These are phyloP conservation scores for Quercus glauca DNA, from an alignment of 306 rosid genomes.

Conservation along the genomic window DNA sequence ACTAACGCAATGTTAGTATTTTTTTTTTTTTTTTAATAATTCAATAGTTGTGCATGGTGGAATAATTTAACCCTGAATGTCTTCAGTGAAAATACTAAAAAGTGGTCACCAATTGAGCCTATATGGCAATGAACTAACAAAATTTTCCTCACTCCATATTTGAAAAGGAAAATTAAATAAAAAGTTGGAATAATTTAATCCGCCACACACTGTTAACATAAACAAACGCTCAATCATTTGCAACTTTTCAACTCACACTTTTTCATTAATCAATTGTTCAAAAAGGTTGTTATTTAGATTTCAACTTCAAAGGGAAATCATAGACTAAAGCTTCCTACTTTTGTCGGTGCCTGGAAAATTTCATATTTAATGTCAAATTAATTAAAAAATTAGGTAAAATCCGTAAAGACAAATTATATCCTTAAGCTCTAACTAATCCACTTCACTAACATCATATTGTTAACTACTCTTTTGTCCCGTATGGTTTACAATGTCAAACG, in stretches of 20 bases:
- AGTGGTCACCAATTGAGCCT: too few species aligned
- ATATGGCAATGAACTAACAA: too few species aligned
- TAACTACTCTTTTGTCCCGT: conserved; percentile 40
- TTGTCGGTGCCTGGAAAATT: not conserved
- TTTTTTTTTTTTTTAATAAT: too few species aligned
- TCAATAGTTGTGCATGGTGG: too few species aligned
- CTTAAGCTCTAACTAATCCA: conserved; percentile 17
- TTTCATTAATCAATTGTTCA: not conserved
- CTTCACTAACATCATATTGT: not conserved
- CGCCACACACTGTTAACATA: too few species aligned
- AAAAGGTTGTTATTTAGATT: not conserved
- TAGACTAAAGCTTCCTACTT: not conserved
- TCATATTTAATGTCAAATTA: not conserved
- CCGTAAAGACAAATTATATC: not conserved
- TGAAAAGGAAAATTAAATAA: too few species aligned
- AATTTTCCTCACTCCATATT: too few species aligned
- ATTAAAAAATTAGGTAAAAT: not conserved
- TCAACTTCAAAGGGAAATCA: not conserved
- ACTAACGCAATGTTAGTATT: too few species aligned
- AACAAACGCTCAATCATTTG: not conserved
- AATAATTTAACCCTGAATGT: too few species aligned
- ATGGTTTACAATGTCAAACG: conserved; percentile 24
- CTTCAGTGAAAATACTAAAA: too few species aligned
- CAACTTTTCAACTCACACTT: not conserved
- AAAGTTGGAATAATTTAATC: too few species aligned